Conservation (phyloP, 2,329 filamentous ascomycete species). For the Diaporthe australafricana region DNA sequence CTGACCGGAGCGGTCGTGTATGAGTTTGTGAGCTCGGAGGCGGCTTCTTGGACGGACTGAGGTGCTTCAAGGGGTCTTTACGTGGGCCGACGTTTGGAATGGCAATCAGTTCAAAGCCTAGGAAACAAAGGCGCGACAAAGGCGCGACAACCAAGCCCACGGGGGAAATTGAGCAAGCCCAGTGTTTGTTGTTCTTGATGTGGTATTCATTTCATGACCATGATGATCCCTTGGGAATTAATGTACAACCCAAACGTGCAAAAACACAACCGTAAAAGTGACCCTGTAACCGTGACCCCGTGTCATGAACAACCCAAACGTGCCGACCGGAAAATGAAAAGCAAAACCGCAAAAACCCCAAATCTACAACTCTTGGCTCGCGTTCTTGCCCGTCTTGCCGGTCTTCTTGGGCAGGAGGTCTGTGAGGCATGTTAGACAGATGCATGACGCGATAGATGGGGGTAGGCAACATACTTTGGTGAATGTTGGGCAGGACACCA, state of each 20-base stretch:
- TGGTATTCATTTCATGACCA: constrained; percentile 71
- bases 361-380: constrained; percentile 92
- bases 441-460: neutral
- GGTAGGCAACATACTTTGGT: constrained; percentile 80
- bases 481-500: constrained; percentile 96
- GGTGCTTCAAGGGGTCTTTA: no score
- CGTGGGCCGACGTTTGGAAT: no score
- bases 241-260: constrained; percentile 77
- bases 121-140: neutral
- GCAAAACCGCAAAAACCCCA: constrained; percentile 55
- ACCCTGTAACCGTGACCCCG: constrained; percentile 81
- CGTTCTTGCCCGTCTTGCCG: constrained; percentile 90
- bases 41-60: no score
- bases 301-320: constrained; percentile 83
- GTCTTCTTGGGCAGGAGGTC: constrained; percentile 99
- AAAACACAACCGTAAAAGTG: constrained; percentile 71
- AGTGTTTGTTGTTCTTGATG: constrained; percentile 52
- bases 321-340: constrained; percentile 72
- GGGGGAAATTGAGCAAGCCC: neutral
- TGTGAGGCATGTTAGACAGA: constrained; percentile 53
- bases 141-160: constrained; percentile 5
- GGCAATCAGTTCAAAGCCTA: neutral
- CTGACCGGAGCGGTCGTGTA: no score
- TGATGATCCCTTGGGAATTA: constrained; percentile 73
- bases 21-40: no score